Conservation (phyloP, 441 rosid species). For the Eutrema salsugineum region DNA sequence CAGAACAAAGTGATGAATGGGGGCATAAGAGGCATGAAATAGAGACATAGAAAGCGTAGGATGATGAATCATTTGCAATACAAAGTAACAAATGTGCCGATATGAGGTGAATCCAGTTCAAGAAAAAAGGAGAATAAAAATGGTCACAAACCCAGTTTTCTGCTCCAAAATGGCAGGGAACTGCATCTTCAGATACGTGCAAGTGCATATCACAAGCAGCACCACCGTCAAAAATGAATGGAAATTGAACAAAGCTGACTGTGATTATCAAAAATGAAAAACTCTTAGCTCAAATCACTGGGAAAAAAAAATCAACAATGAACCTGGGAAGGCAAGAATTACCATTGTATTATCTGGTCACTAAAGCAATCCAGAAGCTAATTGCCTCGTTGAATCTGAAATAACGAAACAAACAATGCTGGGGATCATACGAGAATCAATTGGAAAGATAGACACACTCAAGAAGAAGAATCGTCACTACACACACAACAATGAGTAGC, state of each 20-base stretch:
- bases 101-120: not conserved
- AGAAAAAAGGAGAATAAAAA: not conserved
- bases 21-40: not conserved
- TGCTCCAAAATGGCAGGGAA: slow-evolving; percentile 93
- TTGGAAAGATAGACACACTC: not conserved
- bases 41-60: not conserved
- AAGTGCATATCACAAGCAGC: slow-evolving; percentile 88
- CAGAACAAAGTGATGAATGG: not conserved
- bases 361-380: not conserved
- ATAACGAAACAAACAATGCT: not conserved
- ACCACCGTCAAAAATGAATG: slow-evolving; percentile 90
- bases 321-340: not conserved
- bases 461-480: not conserved
- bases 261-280: slow-evolving; percentile 8
- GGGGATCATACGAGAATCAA: not conserved
- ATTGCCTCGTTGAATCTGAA: slow-evolving; percentile 4
- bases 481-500: not conserved
- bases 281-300: slow-evolving; percentile 13
- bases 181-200: slow-evolving; percentile 92
- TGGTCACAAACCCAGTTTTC: slow-evolving; percentile 67
- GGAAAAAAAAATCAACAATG: not conserved
- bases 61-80: not conserved
- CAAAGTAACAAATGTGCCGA: not conserved
- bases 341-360: slow-evolving; percentile 21
- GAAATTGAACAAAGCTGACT: slow-evolving; percentile 97